Conservation (phyloP, 257 asterid genomes). For the Voacanga thouarsii region DNA sequence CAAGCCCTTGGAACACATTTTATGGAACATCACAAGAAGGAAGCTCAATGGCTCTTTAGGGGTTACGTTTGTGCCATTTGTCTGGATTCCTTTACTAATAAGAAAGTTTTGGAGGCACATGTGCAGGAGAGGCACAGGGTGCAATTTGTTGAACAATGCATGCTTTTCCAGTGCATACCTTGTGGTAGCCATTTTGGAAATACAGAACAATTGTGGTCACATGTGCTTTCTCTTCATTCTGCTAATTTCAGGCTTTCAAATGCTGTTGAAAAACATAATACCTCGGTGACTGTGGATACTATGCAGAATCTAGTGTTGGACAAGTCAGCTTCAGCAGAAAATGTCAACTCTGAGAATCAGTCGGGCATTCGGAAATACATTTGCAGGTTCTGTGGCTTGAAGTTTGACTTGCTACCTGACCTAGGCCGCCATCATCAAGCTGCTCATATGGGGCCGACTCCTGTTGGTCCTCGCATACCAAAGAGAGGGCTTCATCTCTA, state of each 20-base stretch:
- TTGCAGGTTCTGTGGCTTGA: constrained; percentile 93
- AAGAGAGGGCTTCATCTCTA: constrained; percentile 78
- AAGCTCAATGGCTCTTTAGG: constrained; percentile 94
- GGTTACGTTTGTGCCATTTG: constrained; percentile 97
- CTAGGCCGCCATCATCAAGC: constrained; percentile 99
- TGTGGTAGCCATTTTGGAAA: constrained; percentile 87
- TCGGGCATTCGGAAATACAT: constrained; percentile 54
- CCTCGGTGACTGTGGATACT: constrained; percentile 24
- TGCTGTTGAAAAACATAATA: constrained; percentile 31
- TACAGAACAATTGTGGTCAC: constrained; percentile 84
- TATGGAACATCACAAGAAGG: constrained; percentile 83
- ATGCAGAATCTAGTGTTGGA: constrained; percentile 34
- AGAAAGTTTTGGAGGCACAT: constrained; percentile 82
- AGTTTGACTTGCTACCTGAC: constrained; percentile 95
- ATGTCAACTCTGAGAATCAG: constrained; percentile 39
- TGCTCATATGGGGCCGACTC: constrained; percentile 77
- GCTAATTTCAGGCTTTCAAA: constrained; percentile 51
- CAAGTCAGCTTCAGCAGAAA: constrained; percentile 30
- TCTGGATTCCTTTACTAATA: constrained; percentile 91
- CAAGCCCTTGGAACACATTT: constrained; percentile 76
- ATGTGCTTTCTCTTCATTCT: constrained; percentile 70
- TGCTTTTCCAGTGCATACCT: constrained; percentile 94
- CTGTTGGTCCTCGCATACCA: constrained; percentile 54
- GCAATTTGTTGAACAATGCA: constrained; percentile 85
- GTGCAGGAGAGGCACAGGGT: constrained; percentile 94